Base-by-base conservation (phyloP, 176 grass and related monocot species). In the Eragrostis curvula region DNA sequence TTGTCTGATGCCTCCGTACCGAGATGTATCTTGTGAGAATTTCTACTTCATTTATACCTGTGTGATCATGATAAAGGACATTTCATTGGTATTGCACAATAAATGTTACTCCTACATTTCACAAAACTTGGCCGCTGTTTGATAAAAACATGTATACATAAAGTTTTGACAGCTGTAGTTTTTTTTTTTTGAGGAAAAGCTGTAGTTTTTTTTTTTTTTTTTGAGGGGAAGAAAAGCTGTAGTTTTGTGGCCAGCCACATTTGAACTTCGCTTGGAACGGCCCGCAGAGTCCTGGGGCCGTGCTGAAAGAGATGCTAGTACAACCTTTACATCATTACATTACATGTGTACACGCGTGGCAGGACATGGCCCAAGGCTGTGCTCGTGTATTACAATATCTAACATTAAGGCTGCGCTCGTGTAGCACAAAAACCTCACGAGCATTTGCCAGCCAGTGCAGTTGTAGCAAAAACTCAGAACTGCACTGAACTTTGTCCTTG, bases 21-120 rank as follows among this genome's bases (percentile, higher is more conserved):
- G 50, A 56, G 68, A 80, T 71, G 81, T 66, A 77, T 91, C 79
- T 55, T 76, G 30, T 74, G 43, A 74, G 74, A 8, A 41, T 76
- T 84, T 41, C 9, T 20, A 39, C 50, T 75, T 3, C 12, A 47
- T 85, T 48, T 71, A n/a, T 40, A 80, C 32, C 7, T 20, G 11
- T 44, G 44, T 20, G 17, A 11, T 39, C 15, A 20, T 21, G 8
- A 47, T 79, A 61, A 57, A 29, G 39, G 13, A 40, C 28, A 73
- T 74, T 58, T 43, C 67, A 5, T 59, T 79, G 44, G 0, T 0
- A 45, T 12, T 12, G 46, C 47, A 65, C 15, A 27, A 25, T 49
- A 51, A 51, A 62, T 64, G 0, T 50, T n/a, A n/a, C n/a, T n/a
- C n/a, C n/a, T 71, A 27, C 10, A 3, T 32, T 36, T 7, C 17